These are phyloP conservation scores for Chlamydomonas schloesseri DNA, from an alignment of 139 green algal species.

Conservation along the genomic window DNA sequence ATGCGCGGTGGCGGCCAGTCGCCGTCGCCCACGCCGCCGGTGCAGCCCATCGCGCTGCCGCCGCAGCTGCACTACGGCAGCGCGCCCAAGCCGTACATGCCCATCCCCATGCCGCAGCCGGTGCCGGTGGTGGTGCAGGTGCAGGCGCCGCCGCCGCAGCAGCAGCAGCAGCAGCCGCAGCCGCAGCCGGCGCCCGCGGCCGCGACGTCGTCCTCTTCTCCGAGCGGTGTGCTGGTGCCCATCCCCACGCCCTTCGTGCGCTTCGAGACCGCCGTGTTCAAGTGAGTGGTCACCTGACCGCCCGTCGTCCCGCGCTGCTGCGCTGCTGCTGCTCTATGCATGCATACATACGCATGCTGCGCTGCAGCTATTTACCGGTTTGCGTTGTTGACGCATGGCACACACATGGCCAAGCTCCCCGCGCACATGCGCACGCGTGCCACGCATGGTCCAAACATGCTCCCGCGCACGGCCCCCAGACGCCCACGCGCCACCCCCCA, in stretches of 20 bases:
- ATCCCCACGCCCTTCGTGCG: conserved; percentile 35
- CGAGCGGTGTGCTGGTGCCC: conserved; percentile 8
- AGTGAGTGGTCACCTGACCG: no score
- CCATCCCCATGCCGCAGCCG: not conserved
- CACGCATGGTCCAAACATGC: no score
- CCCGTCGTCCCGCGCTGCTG: no score
- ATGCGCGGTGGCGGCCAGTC: not conserved
- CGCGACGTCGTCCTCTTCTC: not conserved
- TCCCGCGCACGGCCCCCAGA: no score
- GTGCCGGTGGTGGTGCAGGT: not conserved
- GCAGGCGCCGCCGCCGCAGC: not conserved
- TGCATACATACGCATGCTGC: no score
- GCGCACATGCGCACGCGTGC: no score
- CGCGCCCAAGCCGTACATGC: not conserved
- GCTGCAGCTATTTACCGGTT: not conserved
- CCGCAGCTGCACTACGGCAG: not conserved
- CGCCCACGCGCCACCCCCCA: no score
- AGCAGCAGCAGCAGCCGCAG: not conserved
- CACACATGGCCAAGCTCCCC: no score
- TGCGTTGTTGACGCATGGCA: no score
- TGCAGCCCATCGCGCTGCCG: not conserved
- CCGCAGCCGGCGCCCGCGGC: not conserved
- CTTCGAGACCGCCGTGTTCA: conserved; percentile 45
- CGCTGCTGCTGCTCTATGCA: no score
- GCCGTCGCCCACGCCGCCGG: not conserved